Evolutionary conservation across 2,329 filamentous ascomycete genomes (phyloP).

Genomic region (Phialocephala subalpina): DNA sequence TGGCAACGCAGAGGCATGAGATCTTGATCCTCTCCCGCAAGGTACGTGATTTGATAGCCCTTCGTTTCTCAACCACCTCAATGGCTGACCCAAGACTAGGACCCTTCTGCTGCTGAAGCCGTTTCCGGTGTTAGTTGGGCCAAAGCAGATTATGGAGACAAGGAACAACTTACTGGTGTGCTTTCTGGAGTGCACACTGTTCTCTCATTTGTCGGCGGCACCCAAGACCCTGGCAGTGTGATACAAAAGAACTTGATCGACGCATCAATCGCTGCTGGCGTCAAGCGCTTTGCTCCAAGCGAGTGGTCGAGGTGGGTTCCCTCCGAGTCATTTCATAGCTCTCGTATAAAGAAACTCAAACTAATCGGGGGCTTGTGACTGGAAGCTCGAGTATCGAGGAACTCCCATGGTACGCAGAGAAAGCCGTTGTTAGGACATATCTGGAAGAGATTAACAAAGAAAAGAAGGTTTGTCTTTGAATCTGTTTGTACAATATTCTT

Average conservation of each 20-base stretch:
- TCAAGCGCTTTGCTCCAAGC: conserved; percentile 48
- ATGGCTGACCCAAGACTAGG: conserved; percentile 29
- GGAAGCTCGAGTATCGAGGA: conserved; percentile 44
- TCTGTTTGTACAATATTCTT: conserved; percentile 29
- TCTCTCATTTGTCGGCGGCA: conserved; percentile 52
- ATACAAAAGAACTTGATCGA: conserved; percentile 48
- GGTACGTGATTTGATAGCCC: conserved; percentile 8
- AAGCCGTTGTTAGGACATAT: conserved; percentile 50
- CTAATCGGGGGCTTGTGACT: not conserved
- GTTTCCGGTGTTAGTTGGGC: conserved; percentile 48
- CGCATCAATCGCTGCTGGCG: conserved; percentile 45
- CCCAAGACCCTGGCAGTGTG: conserved; percentile 40
- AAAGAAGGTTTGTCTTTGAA: conserved; percentile 52
- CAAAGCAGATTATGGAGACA: conserved; percentile 52
- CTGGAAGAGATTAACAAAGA: conserved; percentile 52
- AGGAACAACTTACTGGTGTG: conserved; percentile 43
- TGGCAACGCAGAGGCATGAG: conserved; percentile 58
- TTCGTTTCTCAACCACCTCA: not conserved
- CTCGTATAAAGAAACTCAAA: not conserved
- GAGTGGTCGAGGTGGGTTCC: conserved; percentile 47
- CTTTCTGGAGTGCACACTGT: conserved; percentile 59
- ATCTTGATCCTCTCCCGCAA: conserved; percentile 53
- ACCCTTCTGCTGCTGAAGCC: conserved; percentile 28
- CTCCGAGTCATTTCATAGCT: not conserved
- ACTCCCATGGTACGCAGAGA: conserved; percentile 55